Conservation (phyloP, 1,284 basidiomycete genomes). For the Vanrija pseudolonga region DNA sequence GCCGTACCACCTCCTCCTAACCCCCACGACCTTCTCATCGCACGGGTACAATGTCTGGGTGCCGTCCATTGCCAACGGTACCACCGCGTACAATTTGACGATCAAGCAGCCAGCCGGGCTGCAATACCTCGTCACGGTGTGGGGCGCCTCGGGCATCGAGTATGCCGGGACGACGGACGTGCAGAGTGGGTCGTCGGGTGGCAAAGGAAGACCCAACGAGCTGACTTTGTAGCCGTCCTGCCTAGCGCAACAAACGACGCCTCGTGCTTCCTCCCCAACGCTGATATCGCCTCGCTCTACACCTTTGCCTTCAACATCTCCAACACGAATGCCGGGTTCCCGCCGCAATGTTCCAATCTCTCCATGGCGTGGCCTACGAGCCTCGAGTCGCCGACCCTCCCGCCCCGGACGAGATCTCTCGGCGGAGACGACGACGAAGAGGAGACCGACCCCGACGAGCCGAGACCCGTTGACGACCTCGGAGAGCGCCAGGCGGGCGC, state of each 20-base stretch:
- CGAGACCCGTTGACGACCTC: background rate
- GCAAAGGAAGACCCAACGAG: too few species aligned
- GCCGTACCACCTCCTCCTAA: constrained; percentile 45
- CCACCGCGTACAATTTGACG: constrained; percentile 29
- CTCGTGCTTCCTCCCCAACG: constrained; percentile 36
- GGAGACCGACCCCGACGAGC: background rate
- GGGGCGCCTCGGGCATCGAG: constrained; percentile 42
- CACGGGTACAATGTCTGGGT: constrained; percentile 48
- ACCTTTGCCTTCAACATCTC: constrained; percentile 44
- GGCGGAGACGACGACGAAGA: background rate
- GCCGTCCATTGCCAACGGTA: constrained; percentile 31
- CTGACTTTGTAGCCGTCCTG: constrained; percentile 27
- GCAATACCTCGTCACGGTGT: constrained; percentile 43
- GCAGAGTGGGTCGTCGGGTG: constrained; percentile 29
- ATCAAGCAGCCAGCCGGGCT: constrained; percentile 37
- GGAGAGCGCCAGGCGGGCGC: background rate
- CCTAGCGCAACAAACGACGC: constrained; percentile 13
- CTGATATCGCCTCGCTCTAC: constrained; percentile 37
- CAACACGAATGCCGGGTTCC: constrained; percentile 22
- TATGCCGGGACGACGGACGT: constrained; percentile 45
- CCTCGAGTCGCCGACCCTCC: constrained; percentile 22
- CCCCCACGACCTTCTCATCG: constrained; percentile 38
- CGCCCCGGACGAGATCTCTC: background rate
- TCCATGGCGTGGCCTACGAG: constrained; percentile 43
- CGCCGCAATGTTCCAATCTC: constrained; percentile 45